Evolutionary conservation across 2,329 filamentous ascomycete species (phyloP), one percentile per base, ranked within the genome.

Genomic region (Epichloe hybrida): DNA sequence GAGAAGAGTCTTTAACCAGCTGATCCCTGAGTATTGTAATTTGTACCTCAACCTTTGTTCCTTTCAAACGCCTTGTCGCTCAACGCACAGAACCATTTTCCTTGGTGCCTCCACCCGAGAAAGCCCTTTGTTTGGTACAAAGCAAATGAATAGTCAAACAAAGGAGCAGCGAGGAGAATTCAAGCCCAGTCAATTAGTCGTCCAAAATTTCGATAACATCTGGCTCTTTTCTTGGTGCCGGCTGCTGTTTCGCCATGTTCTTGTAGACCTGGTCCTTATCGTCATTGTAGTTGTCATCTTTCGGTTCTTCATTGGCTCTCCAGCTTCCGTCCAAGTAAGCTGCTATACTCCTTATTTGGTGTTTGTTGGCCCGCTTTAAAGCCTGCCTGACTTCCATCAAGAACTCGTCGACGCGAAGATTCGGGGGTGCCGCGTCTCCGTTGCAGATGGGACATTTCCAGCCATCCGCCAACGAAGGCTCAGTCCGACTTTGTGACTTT

Each of bases 401-500:
- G 62, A 89, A 96, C 2, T 77, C 77, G 60, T 97, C 90, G 5
- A 91, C 70, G 2, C 80, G 65, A 1, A 97, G 74, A 53, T 71
- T 77, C 23, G 73, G 71, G 71, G 91, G 93, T 13, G 90, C 77
- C 11, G 86, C 88, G 64, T 96, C 90, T 35, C 69, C 71, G 27
- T 74, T 73, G 64, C 91, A 97, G 34, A 95, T 80, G 0, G 93
- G 93, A 59, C 93, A 98, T 55, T 78, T 84, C 89, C 90, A 96
- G 49, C 79, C 78, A 59, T 93, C 87, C 0, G 78, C 71, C 50
- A 76, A 67, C 1, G 73, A 74, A 8, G 77, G 79, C 56, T 82
- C 74, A 9, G 45, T 52, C 7, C 36, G 53, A 37, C 56, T 56
- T n/a, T 50, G 51, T 3, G 55, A 37, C 5, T 66, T 63, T 53